Percentiles rank a stretch among this genome's conserved stretches.
phyloP scores from a whole-genome alignment of 2,329 filamentous ascomycete species.

The Rachicladosporium sp. region DNA sequence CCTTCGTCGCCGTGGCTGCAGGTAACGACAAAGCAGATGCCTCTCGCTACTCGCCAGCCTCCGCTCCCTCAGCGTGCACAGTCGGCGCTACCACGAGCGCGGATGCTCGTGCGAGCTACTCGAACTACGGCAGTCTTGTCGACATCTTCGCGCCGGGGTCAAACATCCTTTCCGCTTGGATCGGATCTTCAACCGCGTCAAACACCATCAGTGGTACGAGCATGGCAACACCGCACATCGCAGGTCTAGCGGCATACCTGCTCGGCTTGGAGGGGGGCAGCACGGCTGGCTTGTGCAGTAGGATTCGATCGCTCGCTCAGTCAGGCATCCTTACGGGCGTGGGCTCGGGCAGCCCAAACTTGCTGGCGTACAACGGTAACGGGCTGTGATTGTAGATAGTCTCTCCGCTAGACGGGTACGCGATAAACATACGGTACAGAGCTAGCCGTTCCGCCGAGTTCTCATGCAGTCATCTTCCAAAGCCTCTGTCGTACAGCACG shows the following conservation, averaged over 20 bases:
- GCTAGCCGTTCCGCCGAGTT: no score
- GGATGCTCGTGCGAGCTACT: constrained; percentile 23
- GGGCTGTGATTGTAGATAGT: no score
- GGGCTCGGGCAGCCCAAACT: constrained; percentile 24
- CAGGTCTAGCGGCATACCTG: constrained; percentile 52
- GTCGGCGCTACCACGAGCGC: constrained; percentile 23
- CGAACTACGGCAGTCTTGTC: constrained; percentile 27
- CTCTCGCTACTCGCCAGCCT: constrained; percentile 20
- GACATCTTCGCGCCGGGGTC: constrained; percentile 28
- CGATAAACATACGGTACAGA: no score
- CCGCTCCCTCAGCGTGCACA: constrained; percentile 23
- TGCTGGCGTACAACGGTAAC: no score
- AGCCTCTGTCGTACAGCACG: no score
- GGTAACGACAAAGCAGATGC: constrained; percentile 35
- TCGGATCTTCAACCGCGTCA: constrained; percentile 31
- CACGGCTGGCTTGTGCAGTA: no score
- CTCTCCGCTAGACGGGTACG: no score
- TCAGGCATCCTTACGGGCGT: constrained; percentile 32
- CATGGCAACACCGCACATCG: constrained; percentile 56
- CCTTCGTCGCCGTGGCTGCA: constrained; percentile 44
- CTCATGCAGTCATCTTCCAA: no score
- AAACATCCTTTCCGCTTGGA: constrained; percentile 35
- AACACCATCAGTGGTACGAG: constrained; percentile 44
- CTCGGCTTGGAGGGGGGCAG: no score
- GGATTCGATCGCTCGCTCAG: no score